Conservation (phyloP, 805 yeast species). For the Ogataea pilisensis region DNA sequence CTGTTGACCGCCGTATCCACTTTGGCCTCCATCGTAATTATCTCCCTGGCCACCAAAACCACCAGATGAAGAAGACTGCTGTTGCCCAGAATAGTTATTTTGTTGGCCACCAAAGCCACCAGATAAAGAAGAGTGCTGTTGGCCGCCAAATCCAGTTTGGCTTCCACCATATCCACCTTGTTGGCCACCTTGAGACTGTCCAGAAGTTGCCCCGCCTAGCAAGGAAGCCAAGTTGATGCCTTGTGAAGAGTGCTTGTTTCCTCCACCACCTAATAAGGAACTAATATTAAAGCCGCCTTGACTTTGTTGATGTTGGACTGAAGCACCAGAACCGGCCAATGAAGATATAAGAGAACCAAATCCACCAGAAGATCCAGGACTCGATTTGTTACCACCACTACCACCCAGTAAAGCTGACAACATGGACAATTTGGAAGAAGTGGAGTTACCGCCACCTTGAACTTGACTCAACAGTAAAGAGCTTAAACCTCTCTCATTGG, state of each 20-base stretch:
- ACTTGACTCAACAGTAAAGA: conserved; percentile 26
- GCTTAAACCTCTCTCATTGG: conserved; percentile 28
- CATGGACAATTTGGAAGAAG: conserved; percentile 25
- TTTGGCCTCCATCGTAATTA: conserved; percentile 8
- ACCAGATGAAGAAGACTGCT: not conserved
- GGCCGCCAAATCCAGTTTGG: not conserved
- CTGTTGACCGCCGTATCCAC: conserved; percentile 15
- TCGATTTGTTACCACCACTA: conserved; percentile 7
- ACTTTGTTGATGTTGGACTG: conserved; percentile 16
- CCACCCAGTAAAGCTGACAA: conserved; percentile 21
- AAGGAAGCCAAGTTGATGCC: conserved; percentile 2
- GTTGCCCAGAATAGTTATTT: conserved; percentile 12
- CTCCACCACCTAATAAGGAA: conserved; percentile 18
- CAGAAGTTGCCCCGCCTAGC: conserved; percentile 5
- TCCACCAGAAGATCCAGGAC: conserved; percentile 16
- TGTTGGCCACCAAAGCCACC: conserved; percentile 16
- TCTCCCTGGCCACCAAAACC: conserved; percentile 2
- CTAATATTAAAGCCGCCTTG: conserved; percentile 28
- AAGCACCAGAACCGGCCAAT: conserved; percentile 24
- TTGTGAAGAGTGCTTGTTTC: no score
- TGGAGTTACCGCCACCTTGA: conserved; percentile 23
- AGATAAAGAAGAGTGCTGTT: no score
- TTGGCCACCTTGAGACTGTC: conserved; percentile 6
- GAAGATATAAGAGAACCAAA: conserved; percentile 25
- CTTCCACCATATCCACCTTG: conserved; percentile 10